Percentiles rank a stretch among this genome's conserved stretches.
Conservation (phyloP, 805 yeast species). For the Kazachstania africana region DNA sequence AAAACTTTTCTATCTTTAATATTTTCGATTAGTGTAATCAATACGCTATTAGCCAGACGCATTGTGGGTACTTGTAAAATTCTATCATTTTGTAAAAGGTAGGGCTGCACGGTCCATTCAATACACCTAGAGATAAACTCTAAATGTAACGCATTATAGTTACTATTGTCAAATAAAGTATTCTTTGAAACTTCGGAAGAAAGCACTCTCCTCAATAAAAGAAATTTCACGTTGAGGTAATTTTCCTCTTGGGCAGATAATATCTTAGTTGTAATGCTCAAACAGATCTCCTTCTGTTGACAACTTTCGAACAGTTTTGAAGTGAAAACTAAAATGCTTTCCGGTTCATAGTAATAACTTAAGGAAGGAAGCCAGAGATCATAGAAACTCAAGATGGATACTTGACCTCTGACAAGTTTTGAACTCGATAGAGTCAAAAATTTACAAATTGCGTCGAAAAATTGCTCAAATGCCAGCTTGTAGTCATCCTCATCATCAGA, state of each 20-base stretch:
- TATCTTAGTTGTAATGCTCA: constrained; percentile 3
- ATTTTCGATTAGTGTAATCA: constrained; percentile 38
- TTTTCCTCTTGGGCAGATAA: constrained; percentile 28
- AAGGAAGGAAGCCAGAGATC: constrained; percentile 42
- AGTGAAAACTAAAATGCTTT: constrained; percentile 10
- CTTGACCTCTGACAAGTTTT: constrained; percentile 46
- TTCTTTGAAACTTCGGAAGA: constrained; percentile 24
- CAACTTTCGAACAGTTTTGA: constrained; percentile 13
- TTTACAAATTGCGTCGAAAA: constrained; percentile 26
- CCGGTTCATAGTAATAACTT: constrained; percentile 9
- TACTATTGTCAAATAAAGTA: constrained; percentile 9
- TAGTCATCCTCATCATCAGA: constrained; percentile 14
- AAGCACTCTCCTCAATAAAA: constrained; percentile 46
- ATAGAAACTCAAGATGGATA: constrained; percentile 46
- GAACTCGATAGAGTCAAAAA: constrained; percentile 40
- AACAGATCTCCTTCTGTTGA: constrained; percentile 10
- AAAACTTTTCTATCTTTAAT: constrained; percentile 32
- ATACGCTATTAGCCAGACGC: constrained; percentile 50
- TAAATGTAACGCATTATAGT: constrained; percentile 8
- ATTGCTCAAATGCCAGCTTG: constrained; percentile 15
- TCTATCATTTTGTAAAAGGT: constrained; percentile 34
- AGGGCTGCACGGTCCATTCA: constrained; percentile 48
- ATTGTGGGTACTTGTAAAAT: constrained; percentile 39
- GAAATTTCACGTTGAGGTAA: constrained; percentile 48
- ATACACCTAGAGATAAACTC: constrained; percentile 36